phyloP scores from a whole-genome alignment of 257 asterid species.

The Catharanthus roseus region DNA sequence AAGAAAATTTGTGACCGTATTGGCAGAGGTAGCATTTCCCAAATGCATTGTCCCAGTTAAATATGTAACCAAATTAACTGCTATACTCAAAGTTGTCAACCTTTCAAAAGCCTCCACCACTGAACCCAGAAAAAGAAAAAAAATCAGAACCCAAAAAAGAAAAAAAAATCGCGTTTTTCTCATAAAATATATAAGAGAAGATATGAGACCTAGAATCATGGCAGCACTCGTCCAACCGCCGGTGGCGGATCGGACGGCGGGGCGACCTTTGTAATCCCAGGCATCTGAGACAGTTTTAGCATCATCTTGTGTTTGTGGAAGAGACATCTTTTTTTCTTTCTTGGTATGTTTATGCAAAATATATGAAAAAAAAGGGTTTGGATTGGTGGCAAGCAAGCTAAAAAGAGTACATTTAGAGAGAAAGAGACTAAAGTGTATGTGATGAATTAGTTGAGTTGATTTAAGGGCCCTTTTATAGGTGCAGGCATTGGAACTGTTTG shows the following conservation, averaged over 20 bases:
- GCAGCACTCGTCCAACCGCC: constrained; percentile 86
- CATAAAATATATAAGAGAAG: background rate
- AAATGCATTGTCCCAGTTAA: constrained; percentile 82
- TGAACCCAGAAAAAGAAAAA: constrained; percentile 5
- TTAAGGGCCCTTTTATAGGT: constrained; percentile 25
- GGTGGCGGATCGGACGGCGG: constrained; percentile 53
- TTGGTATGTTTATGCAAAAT: too few species aligned
- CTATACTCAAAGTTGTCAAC: constrained; percentile 84
- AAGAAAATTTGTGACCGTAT: constrained; percentile 72
- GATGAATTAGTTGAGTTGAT: constrained; percentile 15
- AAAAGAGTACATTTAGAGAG: background rate
- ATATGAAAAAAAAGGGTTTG: background rate
- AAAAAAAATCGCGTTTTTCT: too few species aligned
- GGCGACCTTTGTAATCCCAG: constrained; percentile 77
- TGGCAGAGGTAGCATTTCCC: constrained; percentile 77
- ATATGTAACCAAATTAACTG: constrained; percentile 75
- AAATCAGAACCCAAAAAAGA: background rate
- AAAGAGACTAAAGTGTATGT: constrained; percentile 8
- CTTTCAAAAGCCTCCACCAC: constrained; percentile 74
- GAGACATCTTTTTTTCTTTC: constrained; percentile 33
- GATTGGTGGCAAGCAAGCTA: background rate
- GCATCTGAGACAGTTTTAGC: constrained; percentile 60
- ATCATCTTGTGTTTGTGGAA: constrained; percentile 51
- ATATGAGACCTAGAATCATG: constrained; percentile 61
- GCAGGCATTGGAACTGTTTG: background rate